These are phyloP conservation scores for Solanum microdontum DNA, from an alignment of 257 asterid species.

Conservation along the genomic window DNA sequence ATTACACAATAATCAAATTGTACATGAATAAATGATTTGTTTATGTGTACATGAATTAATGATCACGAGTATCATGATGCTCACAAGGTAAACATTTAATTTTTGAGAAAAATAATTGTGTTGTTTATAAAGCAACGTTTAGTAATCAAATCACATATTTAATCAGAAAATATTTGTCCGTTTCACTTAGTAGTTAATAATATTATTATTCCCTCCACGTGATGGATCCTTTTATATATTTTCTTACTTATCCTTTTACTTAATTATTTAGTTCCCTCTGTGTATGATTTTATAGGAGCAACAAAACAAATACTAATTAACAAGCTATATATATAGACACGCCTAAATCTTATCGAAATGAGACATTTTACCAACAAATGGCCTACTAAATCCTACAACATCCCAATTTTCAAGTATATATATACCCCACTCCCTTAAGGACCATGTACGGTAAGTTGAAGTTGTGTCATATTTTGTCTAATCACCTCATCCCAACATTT, in stretches of 20 bases:
- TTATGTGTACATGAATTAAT: neutral
- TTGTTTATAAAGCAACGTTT: neutral
- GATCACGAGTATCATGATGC: neutral
- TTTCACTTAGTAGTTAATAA: neutral
- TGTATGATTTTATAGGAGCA: neutral
- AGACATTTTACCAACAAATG: neutral
- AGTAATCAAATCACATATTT: neutral
- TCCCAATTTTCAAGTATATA: neutral
- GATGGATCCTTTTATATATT: neutral
- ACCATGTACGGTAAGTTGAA: neutral
- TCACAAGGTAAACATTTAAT: neutral
- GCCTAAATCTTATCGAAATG: neutral
- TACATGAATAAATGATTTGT: neutral
- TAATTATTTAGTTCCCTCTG: neutral
- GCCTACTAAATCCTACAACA: neutral
- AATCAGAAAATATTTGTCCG: neutral
- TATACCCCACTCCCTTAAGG: neutral
- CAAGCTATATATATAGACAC: neutral
- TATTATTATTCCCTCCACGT: neutral
- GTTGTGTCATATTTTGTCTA: neutral
- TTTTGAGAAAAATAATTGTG: neutral
- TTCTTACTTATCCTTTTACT: neutral
- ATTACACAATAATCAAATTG: neutral
- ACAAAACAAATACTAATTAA: neutral
- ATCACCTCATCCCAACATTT: no score